phyloP scores from a whole-genome alignment of 441 rosid species.

The Populus trichocarpa region DNA sequence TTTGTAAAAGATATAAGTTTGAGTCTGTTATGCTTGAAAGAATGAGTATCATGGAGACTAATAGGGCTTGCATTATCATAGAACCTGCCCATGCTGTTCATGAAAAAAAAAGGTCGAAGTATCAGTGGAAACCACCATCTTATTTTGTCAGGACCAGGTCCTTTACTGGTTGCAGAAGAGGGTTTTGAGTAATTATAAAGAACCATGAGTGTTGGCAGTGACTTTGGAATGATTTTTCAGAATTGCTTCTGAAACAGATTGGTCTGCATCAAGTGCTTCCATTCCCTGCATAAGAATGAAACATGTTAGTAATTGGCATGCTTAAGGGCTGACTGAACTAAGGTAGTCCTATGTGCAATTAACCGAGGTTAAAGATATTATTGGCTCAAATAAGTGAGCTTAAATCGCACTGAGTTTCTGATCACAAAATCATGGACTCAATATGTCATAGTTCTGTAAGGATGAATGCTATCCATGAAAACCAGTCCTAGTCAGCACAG shows the following conservation, averaged over 20 bases:
- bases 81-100: background rate
- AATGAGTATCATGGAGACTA: background rate
- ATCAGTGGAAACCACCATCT: background rate
- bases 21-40: background rate
- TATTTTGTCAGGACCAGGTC: background rate
- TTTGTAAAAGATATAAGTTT: background rate
- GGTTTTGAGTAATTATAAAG: background rate
- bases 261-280: background rate
- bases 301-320: background rate
- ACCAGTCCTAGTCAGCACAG: background rate
- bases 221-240: background rate
- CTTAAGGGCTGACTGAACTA: background rate
- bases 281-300: background rate
- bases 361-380: background rate
- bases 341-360: background rate
- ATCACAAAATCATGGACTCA: background rate
- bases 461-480: background rate
- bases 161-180: background rate
- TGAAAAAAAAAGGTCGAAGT: background rate
- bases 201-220: background rate
- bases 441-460: background rate
- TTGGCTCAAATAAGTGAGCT: background rate
- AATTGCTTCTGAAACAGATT: background rate
- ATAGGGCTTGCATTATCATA: background rate
- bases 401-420: background rate